Conservation (phyloP, 2,329 filamentous ascomycete species). For the Pyrenophora teres region DNA sequence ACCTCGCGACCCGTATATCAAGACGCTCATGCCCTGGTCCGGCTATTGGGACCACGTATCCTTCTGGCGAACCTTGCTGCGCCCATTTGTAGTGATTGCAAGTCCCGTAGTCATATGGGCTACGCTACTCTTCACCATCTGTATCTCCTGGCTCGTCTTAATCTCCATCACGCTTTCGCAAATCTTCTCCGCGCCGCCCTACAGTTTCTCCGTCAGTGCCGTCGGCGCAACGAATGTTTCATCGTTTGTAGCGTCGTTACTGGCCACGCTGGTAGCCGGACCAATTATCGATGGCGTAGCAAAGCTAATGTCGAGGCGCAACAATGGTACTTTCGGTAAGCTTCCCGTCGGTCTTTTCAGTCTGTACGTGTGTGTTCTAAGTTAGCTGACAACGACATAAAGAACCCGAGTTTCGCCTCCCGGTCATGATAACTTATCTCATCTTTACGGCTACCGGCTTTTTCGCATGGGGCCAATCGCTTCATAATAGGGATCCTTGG, state of each 20-base stretch:
- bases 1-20: slow-evolving; percentile 8
- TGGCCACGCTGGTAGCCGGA: slow-evolving; percentile 26
- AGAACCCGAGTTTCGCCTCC: slow-evolving; percentile 35
- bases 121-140: slow-evolving; percentile 30
- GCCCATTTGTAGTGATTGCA: slow-evolving; percentile 23
- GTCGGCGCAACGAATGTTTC: slow-evolving; percentile 32
- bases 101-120: slow-evolving; percentile 32
- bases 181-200: slow-evolving; percentile 33
- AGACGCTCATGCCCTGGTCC: slow-evolving; percentile 20
- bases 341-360: background rate
- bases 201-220: slow-evolving; percentile 29
- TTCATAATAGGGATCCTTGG: slow-evolving; percentile 28
- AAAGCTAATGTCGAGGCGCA: slow-evolving; percentile 29
- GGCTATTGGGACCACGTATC: slow-evolving; percentile 29
- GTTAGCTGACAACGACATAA: background rate
- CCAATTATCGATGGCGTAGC: slow-evolving; percentile 28
- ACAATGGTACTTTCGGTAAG: slow-evolving; percentile 30
- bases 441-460: slow-evolving; percentile 29
- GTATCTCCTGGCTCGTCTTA: slow-evolving; percentile 35
- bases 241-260: slow-evolving; percentile 27
- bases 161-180: slow-evolving; percentile 34
- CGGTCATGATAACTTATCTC: slow-evolving; percentile 30
- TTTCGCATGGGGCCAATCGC: slow-evolving; percentile 30
- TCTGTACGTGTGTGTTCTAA: background rate
- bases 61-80: slow-evolving; percentile 27